phyloP scores from a whole-genome alignment of 257 asterid species.

The Verbena officinalis region DNA sequence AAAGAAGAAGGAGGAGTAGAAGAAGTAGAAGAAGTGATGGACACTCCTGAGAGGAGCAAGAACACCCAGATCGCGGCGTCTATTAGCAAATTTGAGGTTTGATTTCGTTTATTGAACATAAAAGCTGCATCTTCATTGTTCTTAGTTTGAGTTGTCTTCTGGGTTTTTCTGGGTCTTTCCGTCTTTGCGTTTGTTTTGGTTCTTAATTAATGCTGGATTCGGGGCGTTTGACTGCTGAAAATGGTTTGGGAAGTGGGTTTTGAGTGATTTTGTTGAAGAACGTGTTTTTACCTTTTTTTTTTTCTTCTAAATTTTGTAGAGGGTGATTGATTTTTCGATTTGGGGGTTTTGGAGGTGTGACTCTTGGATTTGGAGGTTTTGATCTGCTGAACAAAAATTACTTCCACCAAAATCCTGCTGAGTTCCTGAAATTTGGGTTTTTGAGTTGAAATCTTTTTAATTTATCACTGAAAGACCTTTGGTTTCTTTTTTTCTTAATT shows the following conservation, averaged over 20 bases:
- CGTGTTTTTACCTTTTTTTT: background rate
- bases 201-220: conserved; percentile 28
- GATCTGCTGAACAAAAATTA: conserved; percentile 22
- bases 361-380: conserved; percentile 22
- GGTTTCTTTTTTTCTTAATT: conserved; percentile 2
- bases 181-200: conserved; percentile 28
- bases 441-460: conserved; percentile 16
- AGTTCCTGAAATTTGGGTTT: conserved; percentile 7
- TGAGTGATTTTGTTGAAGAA: conserved; percentile 16
- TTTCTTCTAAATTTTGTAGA: conserved; percentile 2
- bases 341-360: conserved; percentile 17
- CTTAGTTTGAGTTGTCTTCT: background rate
- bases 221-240: conserved; percentile 24
- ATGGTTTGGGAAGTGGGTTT: conserved; percentile 34
- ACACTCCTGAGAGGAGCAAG: conserved; percentile 84
- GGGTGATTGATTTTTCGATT: conserved; percentile 10
- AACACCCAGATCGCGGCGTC: conserved; percentile 69
- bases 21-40: conserved; percentile 50
- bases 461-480: background rate
- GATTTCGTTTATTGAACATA: conserved; percentile 23
- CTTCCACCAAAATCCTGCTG: conserved; percentile 17
- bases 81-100: conserved; percentile 74
- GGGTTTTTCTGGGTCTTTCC: too few species aligned
- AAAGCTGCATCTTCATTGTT: conserved; percentile 26
- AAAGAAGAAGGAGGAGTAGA: conserved; percentile 44